phyloP scores from a whole-genome alignment of 2,329 filamentous ascomycete species.

The Colletotrichum brevisporum region DNA sequence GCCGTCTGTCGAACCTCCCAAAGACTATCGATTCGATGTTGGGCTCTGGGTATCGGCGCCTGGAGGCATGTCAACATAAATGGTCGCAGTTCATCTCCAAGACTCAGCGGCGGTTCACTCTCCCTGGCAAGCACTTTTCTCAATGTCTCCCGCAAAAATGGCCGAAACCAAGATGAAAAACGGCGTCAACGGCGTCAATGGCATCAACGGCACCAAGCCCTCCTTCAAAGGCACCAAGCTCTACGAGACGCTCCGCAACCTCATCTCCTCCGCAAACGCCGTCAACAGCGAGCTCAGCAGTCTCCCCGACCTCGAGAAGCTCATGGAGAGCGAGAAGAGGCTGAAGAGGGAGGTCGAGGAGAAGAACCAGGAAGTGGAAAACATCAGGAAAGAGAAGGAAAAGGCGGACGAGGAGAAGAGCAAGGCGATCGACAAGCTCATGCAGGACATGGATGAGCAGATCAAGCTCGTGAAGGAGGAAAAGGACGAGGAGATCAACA shows the following conservation, averaged over 20 bases:
- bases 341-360: constrained; percentile 50
- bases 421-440: constrained; percentile 60
- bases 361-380: constrained; percentile 48
- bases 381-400: constrained; percentile 43
- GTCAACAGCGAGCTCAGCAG: constrained; percentile 47
- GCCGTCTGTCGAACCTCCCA: constrained; percentile 6
- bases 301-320: constrained; percentile 43
- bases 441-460: constrained; percentile 51
- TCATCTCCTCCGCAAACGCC: constrained; percentile 47
- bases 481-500: constrained; percentile 59
- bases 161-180: constrained; percentile 48
- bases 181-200: constrained; percentile 40
- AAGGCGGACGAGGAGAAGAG: constrained; percentile 57
- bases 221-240: constrained; percentile 45
- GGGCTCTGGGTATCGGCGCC: neutral
- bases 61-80: neutral
- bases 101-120: neutral
- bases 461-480: constrained; percentile 60
- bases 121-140: neutral
- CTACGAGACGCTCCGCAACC: constrained; percentile 39
- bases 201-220: constrained; percentile 41
- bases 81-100: too few relatives aligned
- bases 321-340: constrained; percentile 44
- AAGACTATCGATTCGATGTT: neutral
- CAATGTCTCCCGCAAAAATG: constrained; percentile 40